Evolutionary conservation across 257 asterid genomes (phyloP), one percentile per base, ranked within the genome.

Genomic region (Henckelia pumila): DNA sequence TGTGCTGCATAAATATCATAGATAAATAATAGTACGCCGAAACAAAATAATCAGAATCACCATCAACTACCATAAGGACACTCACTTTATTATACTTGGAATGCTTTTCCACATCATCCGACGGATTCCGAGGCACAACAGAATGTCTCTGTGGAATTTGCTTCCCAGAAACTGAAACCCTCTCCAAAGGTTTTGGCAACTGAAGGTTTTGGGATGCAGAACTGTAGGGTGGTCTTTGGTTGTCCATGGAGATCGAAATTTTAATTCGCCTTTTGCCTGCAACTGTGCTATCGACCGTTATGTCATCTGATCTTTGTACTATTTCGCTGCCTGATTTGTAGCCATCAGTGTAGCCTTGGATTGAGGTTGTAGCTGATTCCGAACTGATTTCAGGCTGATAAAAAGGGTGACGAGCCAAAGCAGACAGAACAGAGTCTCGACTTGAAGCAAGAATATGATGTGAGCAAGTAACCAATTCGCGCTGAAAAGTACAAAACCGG

Each of bases 281-380:
- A 61, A 87, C 79, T 7, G 86, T 77, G 78, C 99, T 88, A 76
- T 94, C 99, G 8, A 94, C 92, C 14, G 97, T 79, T 60, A 84
- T 60, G 71, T 91, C 97, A 77, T 94, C 99, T 40, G 96, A 83
- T 77, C 88, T 88, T 77, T 88, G 99, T 37, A 84, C 71, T 44
- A 83, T 75, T 50, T 88, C 96, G 23, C 93, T 79, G 79, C 98
- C 94, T 56, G 97, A 86, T 80, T 75, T 89, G 75, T 67, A 83
- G 63, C 82, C 83, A 62, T 83, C 93, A 0, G 95, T 82, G 73
- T 79, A 82, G 64, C 89, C 95, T 80, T 81, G 85, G 21, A 88
- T 74, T 64, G 99, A 90, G 28, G 96, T 94, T 14, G 99, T 94
- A 50, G 95, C 99, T 56, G 99, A 94, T 69, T 87, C 99, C 9